Conservation (phyloP, 345 rosid species). For the Crucihimalaya himalaica region DNA sequence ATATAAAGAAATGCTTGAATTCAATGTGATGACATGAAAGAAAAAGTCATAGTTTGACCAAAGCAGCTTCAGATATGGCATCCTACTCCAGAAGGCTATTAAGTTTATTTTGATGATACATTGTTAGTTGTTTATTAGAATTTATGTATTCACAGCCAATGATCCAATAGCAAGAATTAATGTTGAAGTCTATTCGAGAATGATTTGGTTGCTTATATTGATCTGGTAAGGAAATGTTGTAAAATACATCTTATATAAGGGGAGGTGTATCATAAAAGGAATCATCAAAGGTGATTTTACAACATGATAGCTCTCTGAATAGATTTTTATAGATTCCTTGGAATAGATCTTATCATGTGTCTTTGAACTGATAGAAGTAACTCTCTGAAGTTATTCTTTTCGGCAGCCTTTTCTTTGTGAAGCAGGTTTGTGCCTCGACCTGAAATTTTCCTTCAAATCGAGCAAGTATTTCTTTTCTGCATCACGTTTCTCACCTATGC, state of each 20-base stretch:
- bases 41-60: neutral
- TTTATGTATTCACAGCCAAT: neutral
- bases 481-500: conserved; percentile 12
- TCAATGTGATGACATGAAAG: neutral
- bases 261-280: neutral
- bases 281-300: neutral
- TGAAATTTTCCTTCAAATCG: neutral
- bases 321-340: too few species aligned
- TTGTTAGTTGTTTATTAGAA: neutral
- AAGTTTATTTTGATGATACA: neutral
- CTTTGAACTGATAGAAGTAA: neutral
- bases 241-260: neutral
- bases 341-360: neutral
- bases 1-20: neutral
- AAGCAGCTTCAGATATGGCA: neutral
- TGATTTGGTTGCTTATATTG: neutral
- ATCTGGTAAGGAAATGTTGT: neutral
- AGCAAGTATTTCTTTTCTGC: conserved; percentile 20
- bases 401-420: neutral
- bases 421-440: conserved; percentile 14
- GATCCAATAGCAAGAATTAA: neutral
- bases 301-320: neutral
- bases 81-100: neutral
- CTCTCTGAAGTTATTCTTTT: conserved; percentile 1
- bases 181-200: neutral